Conservation (phyloP, 2,329 filamentous ascomycete species). For the Cryphonectria parasitica region DNA sequence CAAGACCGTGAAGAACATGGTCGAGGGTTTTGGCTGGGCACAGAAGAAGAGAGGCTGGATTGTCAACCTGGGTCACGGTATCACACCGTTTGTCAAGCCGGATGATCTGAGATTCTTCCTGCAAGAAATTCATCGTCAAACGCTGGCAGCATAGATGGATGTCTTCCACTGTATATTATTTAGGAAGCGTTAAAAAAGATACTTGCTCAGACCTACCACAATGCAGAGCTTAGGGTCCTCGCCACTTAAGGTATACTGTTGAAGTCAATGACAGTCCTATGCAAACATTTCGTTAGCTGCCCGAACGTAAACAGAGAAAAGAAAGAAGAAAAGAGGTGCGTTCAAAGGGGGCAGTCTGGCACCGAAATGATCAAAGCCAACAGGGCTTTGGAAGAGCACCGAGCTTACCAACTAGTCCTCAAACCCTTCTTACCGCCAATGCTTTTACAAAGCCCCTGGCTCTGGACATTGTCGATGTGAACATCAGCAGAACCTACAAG, state of each 20-base stretch:
- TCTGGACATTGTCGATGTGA: constrained; percentile 61
- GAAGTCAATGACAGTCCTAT: constrained; percentile 32
- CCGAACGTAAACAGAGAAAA: not conserved
- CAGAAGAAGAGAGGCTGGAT: constrained; percentile 93
- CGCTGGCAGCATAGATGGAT: constrained; percentile 43
- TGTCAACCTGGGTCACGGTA: constrained; percentile 92
- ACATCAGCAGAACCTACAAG: constrained; percentile 62
- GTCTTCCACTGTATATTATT: constrained; percentile 11
- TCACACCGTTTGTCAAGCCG: constrained; percentile 93
- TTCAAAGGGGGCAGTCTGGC: not conserved
- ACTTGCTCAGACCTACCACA: not conserved
- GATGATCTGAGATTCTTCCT: constrained; percentile 94
- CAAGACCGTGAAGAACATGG: constrained; percentile 81
- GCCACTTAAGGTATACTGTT: constrained; percentile 28
- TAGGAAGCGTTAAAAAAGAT: not conserved
- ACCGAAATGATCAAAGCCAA: not conserved
- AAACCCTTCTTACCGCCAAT: constrained; percentile 61
- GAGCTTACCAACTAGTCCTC: constrained; percentile 61
- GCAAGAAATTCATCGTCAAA: constrained; percentile 80
- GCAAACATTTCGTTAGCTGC: constrained; percentile 10
- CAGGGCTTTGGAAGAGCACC: too few relatives aligned
- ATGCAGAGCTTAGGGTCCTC: not conserved
- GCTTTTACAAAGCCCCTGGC: constrained; percentile 64
- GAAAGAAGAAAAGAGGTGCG: not conserved
- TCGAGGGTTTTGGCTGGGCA: constrained; percentile 75